These are phyloP conservation scores for Naumovozyma castellii DNA, from an alignment of 805 yeast genomes.

Conservation along the genomic window DNA sequence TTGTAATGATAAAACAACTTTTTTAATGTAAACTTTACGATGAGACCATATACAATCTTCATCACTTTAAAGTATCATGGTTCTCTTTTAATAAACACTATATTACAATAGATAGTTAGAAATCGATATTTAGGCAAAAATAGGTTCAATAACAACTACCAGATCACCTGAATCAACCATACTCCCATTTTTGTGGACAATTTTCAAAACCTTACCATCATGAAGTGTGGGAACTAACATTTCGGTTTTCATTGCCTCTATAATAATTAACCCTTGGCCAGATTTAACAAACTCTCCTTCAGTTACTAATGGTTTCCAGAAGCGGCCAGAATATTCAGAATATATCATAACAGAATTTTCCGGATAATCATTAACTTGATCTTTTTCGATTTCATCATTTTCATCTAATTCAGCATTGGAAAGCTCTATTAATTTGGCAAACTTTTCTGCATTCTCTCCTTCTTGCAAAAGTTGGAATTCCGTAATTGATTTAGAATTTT, in stretches of 20 bases:
- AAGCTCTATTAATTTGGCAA: conserved; percentile 71
- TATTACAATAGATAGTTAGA: not conserved
- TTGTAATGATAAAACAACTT: too few relatives aligned
- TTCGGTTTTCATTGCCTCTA: conserved; percentile 98
- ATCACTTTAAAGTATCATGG: too few relatives aligned
- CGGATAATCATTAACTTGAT: conserved; percentile 47
- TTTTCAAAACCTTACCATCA: conserved; percentile 62
- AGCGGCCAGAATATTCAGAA: conserved; percentile 93
- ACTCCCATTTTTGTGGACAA: conserved; percentile 79
- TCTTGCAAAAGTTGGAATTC: conserved; percentile 56
- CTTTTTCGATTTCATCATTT: conserved; percentile 38
- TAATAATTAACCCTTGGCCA: conserved; percentile 77
- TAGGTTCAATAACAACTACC: conserved; percentile 52
- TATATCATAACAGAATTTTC: conserved; percentile 79
- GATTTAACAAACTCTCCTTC: conserved; percentile 66
- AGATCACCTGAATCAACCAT: conserved; percentile 96
- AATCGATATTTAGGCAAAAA: not conserved
- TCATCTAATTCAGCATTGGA: conserved; percentile 65
- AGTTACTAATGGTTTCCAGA: conserved; percentile 83
- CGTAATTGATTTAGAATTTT: conserved; percentile 62
- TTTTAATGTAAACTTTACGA: too few relatives aligned
- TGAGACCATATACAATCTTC: too few relatives aligned
- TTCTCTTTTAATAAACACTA: too few relatives aligned
- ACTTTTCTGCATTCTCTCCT: conserved; percentile 78
- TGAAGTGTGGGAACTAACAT: conserved; percentile 74